Conservation (phyloP, 2,329 filamentous ascomycete genomes). For the Clonostachys rosea region DNA sequence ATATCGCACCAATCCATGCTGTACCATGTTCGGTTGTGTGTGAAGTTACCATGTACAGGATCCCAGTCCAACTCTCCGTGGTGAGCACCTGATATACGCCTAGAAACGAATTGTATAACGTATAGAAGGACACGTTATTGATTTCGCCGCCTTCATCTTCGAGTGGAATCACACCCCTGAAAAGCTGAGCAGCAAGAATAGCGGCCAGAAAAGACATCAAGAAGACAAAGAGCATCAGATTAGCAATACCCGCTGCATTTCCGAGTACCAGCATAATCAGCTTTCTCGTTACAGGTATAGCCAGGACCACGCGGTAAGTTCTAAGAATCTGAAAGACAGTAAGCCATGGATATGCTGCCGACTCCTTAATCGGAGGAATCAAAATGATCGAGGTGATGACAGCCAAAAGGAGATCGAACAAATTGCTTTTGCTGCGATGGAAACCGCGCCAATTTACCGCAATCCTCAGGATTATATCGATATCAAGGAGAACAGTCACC, state of each 20-base stretch:
- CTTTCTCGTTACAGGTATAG: constrained; percentile 79
- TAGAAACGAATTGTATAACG: constrained; percentile 92
- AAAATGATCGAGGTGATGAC: constrained; percentile 81
- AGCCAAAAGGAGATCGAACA: constrained; percentile 76
- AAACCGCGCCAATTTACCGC: constrained; percentile 77
- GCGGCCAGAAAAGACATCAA: constrained; percentile 90
- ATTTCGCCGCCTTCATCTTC: constrained; percentile 54
- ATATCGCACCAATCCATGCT: constrained; percentile 89
- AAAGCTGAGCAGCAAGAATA: constrained; percentile 89
- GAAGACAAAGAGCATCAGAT: constrained; percentile 94
- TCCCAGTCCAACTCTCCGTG: constrained; percentile 90
- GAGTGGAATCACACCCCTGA: constrained; percentile 76
- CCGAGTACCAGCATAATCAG: constrained; percentile 85
- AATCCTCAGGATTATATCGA: constrained; percentile 81
- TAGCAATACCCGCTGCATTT: constrained; percentile 87
- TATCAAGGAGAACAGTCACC: constrained; percentile 71
- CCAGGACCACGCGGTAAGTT: constrained; percentile 86
- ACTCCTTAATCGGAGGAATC: constrained; percentile 72
- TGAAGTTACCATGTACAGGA: constrained; percentile 77
- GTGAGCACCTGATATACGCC: constrained; percentile 98
- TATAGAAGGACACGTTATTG: constrained; percentile 73
- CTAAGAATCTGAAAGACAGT: constrained; percentile 91
- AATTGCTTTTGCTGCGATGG: constrained; percentile 66
- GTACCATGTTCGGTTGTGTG: constrained; percentile 63
- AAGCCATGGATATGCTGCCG: constrained; percentile 79